These are phyloP conservation scores for Mycosphaerella sp. DNA, from an alignment of 2,329 filamentous ascomycete genomes.

Conservation along the genomic window DNA sequence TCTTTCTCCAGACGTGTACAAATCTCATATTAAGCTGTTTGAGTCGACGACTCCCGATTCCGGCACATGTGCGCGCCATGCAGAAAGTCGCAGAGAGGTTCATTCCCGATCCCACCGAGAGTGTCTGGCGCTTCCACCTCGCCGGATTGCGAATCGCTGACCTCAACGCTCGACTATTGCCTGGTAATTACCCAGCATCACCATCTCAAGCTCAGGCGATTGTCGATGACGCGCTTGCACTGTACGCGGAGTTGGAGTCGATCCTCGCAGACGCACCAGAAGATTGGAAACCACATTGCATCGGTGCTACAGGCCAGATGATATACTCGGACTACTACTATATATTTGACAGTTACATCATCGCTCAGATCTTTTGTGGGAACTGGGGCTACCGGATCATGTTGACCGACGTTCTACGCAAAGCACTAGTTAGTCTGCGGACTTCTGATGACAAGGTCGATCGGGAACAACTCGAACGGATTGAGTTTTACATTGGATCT, in stretches of 20 bases:
- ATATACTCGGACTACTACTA: conserved; percentile 17
- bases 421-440: conserved; percentile 8
- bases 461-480: conserved; percentile 6
- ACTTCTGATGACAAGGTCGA: conserved; percentile 3
- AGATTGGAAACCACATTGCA: conserved; percentile 13
- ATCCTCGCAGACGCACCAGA: conserved; percentile 10
- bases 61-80: conserved; percentile 12
- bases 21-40: conserved; percentile 17
- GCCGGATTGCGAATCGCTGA: conserved; percentile 12
- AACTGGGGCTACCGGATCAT: conserved; percentile 16
- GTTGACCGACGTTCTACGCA: conserved; percentile 15
- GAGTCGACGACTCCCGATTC: conserved; percentile 14
- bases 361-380: conserved; percentile 16
- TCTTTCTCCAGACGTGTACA: conserved; percentile 13
- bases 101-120: conserved; percentile 11
- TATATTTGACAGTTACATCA: conserved; percentile 15
- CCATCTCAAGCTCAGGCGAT: conserved; percentile 6
- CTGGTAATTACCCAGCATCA: conserved; percentile 14
- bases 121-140: conserved; percentile 15
- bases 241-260: conserved; percentile 15
- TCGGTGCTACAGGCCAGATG: conserved; percentile 9
- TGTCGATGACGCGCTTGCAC: conserved; percentile 5
- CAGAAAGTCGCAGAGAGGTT: conserved; percentile 11
- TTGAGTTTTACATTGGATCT: conserved; percentile 7
- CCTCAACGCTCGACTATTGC: conserved; percentile 14